Conservation (phyloP, 768 basidiomycete genomes). For the Heimioporus sp. region DNA sequence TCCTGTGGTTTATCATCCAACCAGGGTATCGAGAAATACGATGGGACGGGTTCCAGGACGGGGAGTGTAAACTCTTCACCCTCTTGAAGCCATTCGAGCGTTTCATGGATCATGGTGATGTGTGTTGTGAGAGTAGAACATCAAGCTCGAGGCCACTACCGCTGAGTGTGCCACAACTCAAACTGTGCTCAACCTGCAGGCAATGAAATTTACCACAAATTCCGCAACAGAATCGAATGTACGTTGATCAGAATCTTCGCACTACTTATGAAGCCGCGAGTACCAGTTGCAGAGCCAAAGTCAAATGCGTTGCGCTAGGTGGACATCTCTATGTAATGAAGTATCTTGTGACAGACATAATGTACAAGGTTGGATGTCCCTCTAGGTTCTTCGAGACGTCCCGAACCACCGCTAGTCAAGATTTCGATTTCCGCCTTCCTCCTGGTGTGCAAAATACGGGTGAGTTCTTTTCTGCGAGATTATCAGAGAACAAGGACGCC, state of each 20-base stretch:
- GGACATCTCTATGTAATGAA: slow-evolving; percentile 27
- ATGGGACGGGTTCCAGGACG: slow-evolving; percentile 39
- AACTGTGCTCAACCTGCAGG: no score
- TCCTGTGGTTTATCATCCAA: slow-evolving; percentile 74
- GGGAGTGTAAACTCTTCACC: slow-evolving; percentile 17
- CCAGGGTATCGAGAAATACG: slow-evolving; percentile 60
- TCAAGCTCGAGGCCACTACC: no score
- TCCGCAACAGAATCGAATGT: no score
- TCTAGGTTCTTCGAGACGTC: slow-evolving; percentile 5
- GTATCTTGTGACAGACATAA: slow-evolving; percentile 27
- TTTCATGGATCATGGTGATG: slow-evolving; percentile 1
- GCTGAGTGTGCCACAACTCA: no score
- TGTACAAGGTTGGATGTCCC: slow-evolving; percentile 19
- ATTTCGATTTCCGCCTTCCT: slow-evolving; percentile 94
- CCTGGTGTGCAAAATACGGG: slow-evolving; percentile 74
- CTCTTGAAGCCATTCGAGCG: slow-evolving; percentile 14
- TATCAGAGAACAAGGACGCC: not conserved
- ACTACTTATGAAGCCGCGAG: no score
- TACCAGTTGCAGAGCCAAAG: no score
- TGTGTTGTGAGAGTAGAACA: not conserved
- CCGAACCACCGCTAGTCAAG: slow-evolving; percentile 28
- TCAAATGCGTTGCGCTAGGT: slow-evolving; percentile 1
- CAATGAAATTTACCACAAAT: no score
- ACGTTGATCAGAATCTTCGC: no score
- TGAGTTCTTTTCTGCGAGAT: slow-evolving; percentile 67